Evolutionary conservation across 1,284 basidiomycete genomes (phyloP), one percentile per base, ranked within the genome.

Genomic region (Cutaneotrichosporon sp.): DNA sequence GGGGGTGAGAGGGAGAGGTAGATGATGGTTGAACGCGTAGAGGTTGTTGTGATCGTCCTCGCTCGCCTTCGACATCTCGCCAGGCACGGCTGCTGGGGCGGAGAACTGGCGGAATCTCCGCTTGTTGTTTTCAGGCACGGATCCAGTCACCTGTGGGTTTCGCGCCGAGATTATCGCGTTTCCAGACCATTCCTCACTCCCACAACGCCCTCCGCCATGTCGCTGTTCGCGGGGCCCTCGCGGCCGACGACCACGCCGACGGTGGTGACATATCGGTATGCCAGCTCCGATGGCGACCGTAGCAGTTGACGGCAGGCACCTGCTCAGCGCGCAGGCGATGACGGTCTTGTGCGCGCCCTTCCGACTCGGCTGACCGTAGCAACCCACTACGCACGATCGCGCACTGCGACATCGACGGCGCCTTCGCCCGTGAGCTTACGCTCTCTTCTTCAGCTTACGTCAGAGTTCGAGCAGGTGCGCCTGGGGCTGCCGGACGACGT

Each of bases 331-430:
- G 18, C 70, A 75, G 50, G 72, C 76, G 8, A 72, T 78, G 69
- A 78, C 73, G 1, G 71, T 71, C 5, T 72, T 68, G 76, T 76
- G 53, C 60, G 72, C 20, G 14, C n/a, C 29, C 4, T 31, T 1
- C 22, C 25, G 10, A 16, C 45, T 33, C n/a, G 25, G 16, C 55
- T 42, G 42, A 34, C 49, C 3, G 18, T 14, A 77, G 75, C 47
- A 77, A 78, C 56, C 75, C 74, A 1, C 62, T 77, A 1, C 73
- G 84, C 9, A 81, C 82, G 7, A 84, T 98, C 42, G 92, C 92
- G 0, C 88, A 97, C 53, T 94, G 92, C 76, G 95, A 98, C 73
- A 91, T 89, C 71, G 94, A 97, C 78, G 93, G 92, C 0, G 93
- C 94, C 66, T 94, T 93, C 76, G 92, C 92, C 24, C 78, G 78